Evolutionary conservation across 192 early-diverging fungal species (phyloP), one percentile per base, ranked within the genome.

Genomic region (Coemansia sp.): DNA sequence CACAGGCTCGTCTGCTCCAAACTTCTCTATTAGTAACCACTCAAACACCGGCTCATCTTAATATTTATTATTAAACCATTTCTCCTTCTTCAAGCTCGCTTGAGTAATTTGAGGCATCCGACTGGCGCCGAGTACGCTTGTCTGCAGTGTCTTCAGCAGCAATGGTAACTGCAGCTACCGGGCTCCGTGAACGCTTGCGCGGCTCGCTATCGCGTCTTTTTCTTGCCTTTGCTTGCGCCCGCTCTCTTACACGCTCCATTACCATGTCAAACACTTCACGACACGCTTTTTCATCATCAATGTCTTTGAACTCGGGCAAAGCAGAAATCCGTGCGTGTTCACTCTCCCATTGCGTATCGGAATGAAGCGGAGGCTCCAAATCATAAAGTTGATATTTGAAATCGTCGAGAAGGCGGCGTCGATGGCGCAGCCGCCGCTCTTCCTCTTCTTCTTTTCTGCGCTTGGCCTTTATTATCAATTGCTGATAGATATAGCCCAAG

Each of bases 211-310:
- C 63, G 0, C 52, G 58, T n/a, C 73, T 37, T 16, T 42, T 39
- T 6, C 44, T 55, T 8, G 11, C 16, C 15, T 35, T 52, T 18
- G 53, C 38, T 46, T 37, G 6, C 4, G 21, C 40, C 14, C 50
- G 64, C 28, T 77, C 93, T 73, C 81, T 84, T 12, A 86, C 56
- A 9, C 88, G 64, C 43, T 79, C 78, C 16, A 92, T 66, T 15
- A 82, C 85, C 59, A 83, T 83, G 31, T 90, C 84, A 71, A 94
- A 97, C 8, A 86, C 82, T 67, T 85, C 83, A 31, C 83, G 74
- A 13, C 87, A 72, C 49, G 72, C 78, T 6, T 79, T 52, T 45
- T 91, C 91, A 5, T 79, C 76, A 6, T 84, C 86, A 45, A 97
- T 53, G 5, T 79, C 85, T 18, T 65, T 64, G 59, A 80, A 93